Evolutionary conservation across 352 stramenopile species (phyloP).

Genomic region (Phytophthora ohioensis): DNA sequence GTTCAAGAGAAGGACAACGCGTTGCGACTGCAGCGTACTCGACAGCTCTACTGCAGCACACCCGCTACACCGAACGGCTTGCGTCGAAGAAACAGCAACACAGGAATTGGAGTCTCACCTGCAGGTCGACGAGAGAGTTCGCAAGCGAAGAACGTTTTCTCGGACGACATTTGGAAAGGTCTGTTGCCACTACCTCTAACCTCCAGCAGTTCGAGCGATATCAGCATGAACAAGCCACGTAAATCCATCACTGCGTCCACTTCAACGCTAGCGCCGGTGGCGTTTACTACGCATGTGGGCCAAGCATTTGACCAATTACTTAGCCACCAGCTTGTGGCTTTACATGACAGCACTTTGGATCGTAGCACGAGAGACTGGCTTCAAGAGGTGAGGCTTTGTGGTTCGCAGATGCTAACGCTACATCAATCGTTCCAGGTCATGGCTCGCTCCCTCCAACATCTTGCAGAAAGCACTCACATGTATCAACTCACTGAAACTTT

Average conservation of each 20-base stretch:
- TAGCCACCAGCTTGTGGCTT: conserved; percentile 55
- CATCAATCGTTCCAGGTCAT: conserved; percentile 73
- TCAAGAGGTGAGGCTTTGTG: conserved; percentile 59
- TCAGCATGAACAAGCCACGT: conserved; percentile 5
- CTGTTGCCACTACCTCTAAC: conserved; percentile 43
- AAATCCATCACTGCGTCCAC: background rate
- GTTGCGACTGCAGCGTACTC: conserved; percentile 59
- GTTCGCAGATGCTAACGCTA: conserved; percentile 61
- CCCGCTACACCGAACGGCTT: conserved; percentile 8
- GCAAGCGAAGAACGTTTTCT: conserved; percentile 47
- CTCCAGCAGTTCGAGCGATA: background rate
- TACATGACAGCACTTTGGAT: conserved; percentile 63
- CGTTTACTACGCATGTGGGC: conserved; percentile 63
- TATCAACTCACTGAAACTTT: conserved; percentile 71
- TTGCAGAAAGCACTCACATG: conserved; percentile 62
- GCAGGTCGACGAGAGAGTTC: conserved; percentile 24
- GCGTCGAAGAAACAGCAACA: conserved; percentile 19
- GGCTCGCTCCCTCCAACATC: conserved; percentile 55
- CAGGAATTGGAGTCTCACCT: conserved; percentile 3
- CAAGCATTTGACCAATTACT: conserved; percentile 70
- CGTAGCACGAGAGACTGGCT: conserved; percentile 71
- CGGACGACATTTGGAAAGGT: conserved; percentile 65
- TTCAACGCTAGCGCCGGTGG: conserved; percentile 8
- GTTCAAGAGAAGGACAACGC: conserved; percentile 71
- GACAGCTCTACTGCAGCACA: conserved; percentile 54